Conservation (phyloP, 768 basidiomycete genomes). For the Pilatotrama ljubarskyi region DNA sequence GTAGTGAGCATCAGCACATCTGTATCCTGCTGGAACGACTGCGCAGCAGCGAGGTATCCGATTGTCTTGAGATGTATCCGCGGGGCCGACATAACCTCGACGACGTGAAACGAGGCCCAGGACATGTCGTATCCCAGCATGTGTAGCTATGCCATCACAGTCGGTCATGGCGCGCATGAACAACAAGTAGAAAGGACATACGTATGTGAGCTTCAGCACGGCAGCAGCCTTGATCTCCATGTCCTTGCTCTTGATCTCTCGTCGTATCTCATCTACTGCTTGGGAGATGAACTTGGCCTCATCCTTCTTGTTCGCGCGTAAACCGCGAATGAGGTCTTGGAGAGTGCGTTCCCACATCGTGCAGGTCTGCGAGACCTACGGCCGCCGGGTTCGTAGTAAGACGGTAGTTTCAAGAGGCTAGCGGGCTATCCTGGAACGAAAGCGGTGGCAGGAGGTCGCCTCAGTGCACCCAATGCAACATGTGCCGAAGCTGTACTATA, state of each 20-base stretch:
- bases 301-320: slow-evolving; percentile 94
- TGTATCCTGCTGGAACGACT: slow-evolving; percentile 92
- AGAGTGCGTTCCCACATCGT: slow-evolving; percentile 95
- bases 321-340: slow-evolving; percentile 91
- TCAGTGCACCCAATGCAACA: neutral
- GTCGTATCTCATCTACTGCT: slow-evolving; percentile 91
- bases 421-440: neutral
- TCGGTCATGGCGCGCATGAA: slow-evolving; percentile 3
- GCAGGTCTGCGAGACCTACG: neutral
- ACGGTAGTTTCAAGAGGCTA: neutral
- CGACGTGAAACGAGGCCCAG: slow-evolving; percentile 95
- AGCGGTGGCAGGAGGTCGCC: neutral
- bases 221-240: slow-evolving; percentile 97
- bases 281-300: slow-evolving; percentile 89
- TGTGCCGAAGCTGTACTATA: too few species aligned
- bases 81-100: slow-evolving; percentile 96
- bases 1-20: slow-evolving; percentile 98
- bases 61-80: slow-evolving; percentile 91
- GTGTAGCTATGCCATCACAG: slow-evolving; percentile 66
- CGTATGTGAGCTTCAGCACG: slow-evolving; percentile 94
- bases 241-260: slow-evolving; percentile 89
- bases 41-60: slow-evolving; percentile 90
- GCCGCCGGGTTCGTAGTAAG: neutral
- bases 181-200: slow-evolving; percentile 45
- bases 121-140: slow-evolving; percentile 96